These are phyloP conservation scores for Penicillium sp. DNA, from an alignment of 2,329 filamentous ascomycete species.

Conservation along the genomic window DNA sequence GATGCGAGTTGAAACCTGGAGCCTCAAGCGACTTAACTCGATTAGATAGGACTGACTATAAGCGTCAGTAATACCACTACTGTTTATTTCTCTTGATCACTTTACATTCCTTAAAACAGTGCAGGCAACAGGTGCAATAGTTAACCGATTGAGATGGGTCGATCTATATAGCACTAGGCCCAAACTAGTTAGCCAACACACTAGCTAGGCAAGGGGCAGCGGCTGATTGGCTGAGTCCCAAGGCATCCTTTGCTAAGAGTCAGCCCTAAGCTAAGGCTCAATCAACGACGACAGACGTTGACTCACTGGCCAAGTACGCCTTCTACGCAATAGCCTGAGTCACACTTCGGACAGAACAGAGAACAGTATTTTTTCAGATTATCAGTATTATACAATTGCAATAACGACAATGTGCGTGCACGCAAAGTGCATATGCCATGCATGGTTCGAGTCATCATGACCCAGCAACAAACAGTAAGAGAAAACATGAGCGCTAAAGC, in stretches of 20 bases:
- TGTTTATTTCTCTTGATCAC: not conserved
- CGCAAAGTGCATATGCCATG: not conserved
- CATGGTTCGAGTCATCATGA: conserved; percentile 1
- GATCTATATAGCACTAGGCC: no score
- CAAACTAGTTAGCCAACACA: no score
- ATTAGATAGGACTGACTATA: not conserved
- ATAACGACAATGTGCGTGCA: conserved; percentile 3
- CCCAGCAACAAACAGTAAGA: not conserved
- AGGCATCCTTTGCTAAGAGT: conserved; percentile 1
- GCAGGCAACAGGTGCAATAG: no score
- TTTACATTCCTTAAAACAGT: no score
- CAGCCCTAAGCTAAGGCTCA: conserved; percentile 9
- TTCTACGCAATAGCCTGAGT: not conserved
- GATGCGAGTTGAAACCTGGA: not conserved
- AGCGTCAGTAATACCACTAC: not conserved
- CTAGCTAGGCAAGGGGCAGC: not conserved
- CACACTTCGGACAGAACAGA: not conserved
- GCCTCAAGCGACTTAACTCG: not conserved
- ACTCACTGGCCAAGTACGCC: not conserved
- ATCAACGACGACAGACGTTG: not conserved
- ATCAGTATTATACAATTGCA: not conserved
- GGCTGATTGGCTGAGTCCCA: not conserved
- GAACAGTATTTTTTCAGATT: not conserved
- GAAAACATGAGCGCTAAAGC: not conserved
- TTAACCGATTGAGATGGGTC: no score